Conservation (phyloP, 1,284 basidiomycete genomes). For the Stygiomarasmius scandens region DNA sequence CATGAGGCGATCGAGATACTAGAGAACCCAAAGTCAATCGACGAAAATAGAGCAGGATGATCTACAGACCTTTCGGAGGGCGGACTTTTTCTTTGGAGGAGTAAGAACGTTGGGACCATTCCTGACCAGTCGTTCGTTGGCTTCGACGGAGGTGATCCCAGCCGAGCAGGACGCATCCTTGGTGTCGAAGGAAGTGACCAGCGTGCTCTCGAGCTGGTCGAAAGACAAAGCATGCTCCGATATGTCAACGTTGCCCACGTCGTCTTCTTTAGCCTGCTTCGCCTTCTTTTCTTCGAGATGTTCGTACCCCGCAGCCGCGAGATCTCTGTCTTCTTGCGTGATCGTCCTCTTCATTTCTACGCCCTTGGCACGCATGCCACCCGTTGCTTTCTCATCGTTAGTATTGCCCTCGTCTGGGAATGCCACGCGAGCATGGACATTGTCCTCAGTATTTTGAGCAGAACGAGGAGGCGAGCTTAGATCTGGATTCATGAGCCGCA, state of each 20-base stretch:
- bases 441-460: slow-evolving; percentile 24
- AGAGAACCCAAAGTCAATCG: slow-evolving; percentile 2
- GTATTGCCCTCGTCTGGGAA: slow-evolving; percentile 47
- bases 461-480: not conserved
- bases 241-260: slow-evolving; percentile 51
- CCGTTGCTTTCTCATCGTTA: slow-evolving; percentile 45
- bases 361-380: slow-evolving; percentile 46
- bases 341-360: slow-evolving; percentile 62
- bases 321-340: slow-evolving; percentile 67
- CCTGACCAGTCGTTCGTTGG: slow-evolving; percentile 51
- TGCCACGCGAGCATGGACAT: slow-evolving; percentile 40
- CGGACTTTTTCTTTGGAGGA: slow-evolving; percentile 69
- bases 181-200: slow-evolving; percentile 54
- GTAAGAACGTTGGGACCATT: slow-evolving; percentile 66
- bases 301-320: slow-evolving; percentile 70
- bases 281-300: slow-evolving; percentile 53
- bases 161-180: slow-evolving; percentile 53
- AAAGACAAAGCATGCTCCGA: slow-evolving; percentile 55
- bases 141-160: slow-evolving; percentile 58
- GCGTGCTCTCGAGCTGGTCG: slow-evolving; percentile 38
- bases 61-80: slow-evolving; percentile 55
- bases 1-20: slow-evolving; percentile 65
- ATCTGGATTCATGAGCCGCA: not conserved
- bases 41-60: slow-evolving; percentile 4
- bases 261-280: slow-evolving; percentile 34